Evolutionary conservation across 495 filamentous ascomycete species (phyloP).

Genomic region (Venustampulla echinocandica): DNA sequence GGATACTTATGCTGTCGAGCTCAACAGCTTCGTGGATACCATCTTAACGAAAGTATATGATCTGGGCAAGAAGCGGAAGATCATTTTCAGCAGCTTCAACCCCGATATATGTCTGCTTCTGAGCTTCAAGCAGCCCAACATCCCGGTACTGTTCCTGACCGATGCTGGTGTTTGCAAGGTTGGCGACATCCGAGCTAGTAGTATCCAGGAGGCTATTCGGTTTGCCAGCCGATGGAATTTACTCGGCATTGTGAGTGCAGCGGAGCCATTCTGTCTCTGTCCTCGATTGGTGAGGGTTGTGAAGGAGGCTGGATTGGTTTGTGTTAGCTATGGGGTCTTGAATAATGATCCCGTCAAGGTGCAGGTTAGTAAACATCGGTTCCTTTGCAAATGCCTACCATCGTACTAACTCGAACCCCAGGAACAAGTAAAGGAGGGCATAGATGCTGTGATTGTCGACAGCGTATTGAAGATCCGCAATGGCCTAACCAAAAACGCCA

Average conservation of each 20-base stretch:
- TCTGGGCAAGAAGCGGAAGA: constrained; percentile 60
- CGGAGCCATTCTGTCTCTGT: constrained; percentile 75
- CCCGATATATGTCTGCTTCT: constrained; percentile 91
- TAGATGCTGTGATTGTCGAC: constrained; percentile 96
- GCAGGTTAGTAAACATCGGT: constrained; percentile 52
- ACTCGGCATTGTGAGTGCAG: constrained; percentile 77
- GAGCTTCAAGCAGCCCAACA: constrained; percentile 91
- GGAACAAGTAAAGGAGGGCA: constrained; percentile 88
- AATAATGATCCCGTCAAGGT: constrained; percentile 85
- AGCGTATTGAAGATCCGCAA: constrained; percentile 70
- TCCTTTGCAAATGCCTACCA: not conserved
- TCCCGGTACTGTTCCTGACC: constrained; percentile 89
- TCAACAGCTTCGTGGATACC: constrained; percentile 95
- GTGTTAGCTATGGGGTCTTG: constrained; percentile 82
- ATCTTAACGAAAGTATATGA: constrained; percentile 83
- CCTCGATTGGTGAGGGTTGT: constrained; percentile 93
- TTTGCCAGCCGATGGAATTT: constrained; percentile 94
- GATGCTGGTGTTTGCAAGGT: constrained; percentile 65
- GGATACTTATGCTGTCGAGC: constrained; percentile 93
- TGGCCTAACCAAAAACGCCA: constrained; percentile 32
- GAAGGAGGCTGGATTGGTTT: constrained; percentile 88
- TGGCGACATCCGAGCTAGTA: constrained; percentile 84
- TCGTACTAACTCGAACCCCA: constrained; percentile 24
- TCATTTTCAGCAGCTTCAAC: constrained; percentile 95
- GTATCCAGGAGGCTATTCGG: constrained; percentile 87